phyloP scores from a whole-genome alignment of 805 yeast species.

The Ogataea ganodermae region DNA sequence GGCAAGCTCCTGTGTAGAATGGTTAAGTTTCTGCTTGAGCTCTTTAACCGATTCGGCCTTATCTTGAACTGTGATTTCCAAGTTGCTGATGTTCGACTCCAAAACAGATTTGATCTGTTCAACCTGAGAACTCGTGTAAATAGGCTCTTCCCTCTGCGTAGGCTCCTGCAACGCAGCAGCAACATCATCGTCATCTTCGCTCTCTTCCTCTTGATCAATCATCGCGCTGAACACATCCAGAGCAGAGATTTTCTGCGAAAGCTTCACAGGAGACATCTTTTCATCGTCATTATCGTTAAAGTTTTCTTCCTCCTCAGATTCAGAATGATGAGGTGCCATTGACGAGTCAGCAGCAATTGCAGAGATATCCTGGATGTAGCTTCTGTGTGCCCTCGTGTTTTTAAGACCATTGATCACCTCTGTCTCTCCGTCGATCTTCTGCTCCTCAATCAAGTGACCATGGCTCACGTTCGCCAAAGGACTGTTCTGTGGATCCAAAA shows the following conservation, averaged over 20 bases:
- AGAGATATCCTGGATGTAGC: slow-evolving; percentile 24
- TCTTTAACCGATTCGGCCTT: slow-evolving; percentile 12
- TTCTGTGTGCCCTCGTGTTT: slow-evolving; percentile 9
- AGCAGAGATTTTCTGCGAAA: slow-evolving; percentile 21
- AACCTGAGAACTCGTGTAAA: slow-evolving; percentile 22
- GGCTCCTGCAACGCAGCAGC: slow-evolving; percentile 13
- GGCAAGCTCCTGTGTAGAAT: slow-evolving; percentile 6
- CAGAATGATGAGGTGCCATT: slow-evolving; percentile 14
- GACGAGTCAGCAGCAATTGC: slow-evolving; percentile 27
- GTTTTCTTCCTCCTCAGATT: slow-evolving; percentile 9
- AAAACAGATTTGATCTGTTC: slow-evolving; percentile 23
- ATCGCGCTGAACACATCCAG: slow-evolving; percentile 25
- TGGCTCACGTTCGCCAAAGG: slow-evolving; percentile 37
- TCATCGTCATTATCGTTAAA: slow-evolving; percentile 19
- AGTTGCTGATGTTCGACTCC: slow-evolving; percentile 13
- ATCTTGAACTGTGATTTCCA: slow-evolving; percentile 14
- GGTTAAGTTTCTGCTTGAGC: slow-evolving; percentile 13
- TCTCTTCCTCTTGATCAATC: slow-evolving; percentile 24
- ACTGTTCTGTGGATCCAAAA: slow-evolving; percentile 27
- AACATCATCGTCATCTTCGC: slow-evolving; percentile 16
- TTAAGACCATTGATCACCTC: slow-evolving; percentile 27
- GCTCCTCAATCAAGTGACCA: slow-evolving; percentile 26
- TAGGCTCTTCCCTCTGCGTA: slow-evolving; percentile 20
- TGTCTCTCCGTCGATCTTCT: slow-evolving; percentile 29
- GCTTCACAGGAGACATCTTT: slow-evolving; percentile 30